Conservation (phyloP, 805 yeast genomes). For the Brettanomyces bruxellensis region DNA sequence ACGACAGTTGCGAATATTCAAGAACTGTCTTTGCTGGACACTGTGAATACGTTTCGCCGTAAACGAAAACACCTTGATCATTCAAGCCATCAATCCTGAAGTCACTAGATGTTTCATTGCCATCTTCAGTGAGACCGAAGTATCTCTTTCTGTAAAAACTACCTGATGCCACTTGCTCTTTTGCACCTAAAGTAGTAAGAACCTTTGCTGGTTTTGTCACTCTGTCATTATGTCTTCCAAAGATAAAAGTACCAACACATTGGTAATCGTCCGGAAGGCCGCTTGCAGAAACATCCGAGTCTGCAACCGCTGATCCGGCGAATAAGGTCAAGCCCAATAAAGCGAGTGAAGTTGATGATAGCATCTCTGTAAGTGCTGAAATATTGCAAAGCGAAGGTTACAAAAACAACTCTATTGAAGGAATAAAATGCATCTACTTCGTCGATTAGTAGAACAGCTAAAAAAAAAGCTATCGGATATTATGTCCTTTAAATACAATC, state of each 20-base stretch:
- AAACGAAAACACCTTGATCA: constrained; percentile 26
- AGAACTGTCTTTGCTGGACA: constrained; percentile 30
- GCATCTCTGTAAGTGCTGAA: too few relatives aligned
- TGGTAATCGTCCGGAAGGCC: constrained; percentile 16
- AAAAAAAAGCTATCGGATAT: too few relatives aligned
- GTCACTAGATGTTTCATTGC: constrained; percentile 18
- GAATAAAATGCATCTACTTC: too few relatives aligned
- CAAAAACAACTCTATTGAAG: too few relatives aligned
- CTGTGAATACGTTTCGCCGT: constrained; percentile 29
- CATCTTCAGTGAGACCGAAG: constrained; percentile 25
- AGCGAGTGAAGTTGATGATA: too few relatives aligned
- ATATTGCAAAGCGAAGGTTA: too few relatives aligned
- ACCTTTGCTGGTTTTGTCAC: constrained; percentile 34
- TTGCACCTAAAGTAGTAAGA: constrained; percentile 36
- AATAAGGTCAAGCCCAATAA: background rate
- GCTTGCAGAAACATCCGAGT: constrained; percentile 13
- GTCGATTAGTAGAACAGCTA: too few relatives aligned
- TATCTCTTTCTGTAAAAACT: constrained; percentile 33
- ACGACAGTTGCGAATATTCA: constrained; percentile 32
- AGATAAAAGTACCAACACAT: constrained; percentile 34
- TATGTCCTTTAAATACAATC: too few relatives aligned
- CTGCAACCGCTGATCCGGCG: background rate
- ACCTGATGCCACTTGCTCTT: constrained; percentile 29
- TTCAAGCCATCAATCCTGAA: constrained; percentile 24
- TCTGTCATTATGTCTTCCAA: constrained; percentile 43